These are phyloP conservation scores for Beauveria scarabaeidicola DNA, from an alignment of 2,329 filamentous ascomycete genomes.

Conservation along the genomic window DNA sequence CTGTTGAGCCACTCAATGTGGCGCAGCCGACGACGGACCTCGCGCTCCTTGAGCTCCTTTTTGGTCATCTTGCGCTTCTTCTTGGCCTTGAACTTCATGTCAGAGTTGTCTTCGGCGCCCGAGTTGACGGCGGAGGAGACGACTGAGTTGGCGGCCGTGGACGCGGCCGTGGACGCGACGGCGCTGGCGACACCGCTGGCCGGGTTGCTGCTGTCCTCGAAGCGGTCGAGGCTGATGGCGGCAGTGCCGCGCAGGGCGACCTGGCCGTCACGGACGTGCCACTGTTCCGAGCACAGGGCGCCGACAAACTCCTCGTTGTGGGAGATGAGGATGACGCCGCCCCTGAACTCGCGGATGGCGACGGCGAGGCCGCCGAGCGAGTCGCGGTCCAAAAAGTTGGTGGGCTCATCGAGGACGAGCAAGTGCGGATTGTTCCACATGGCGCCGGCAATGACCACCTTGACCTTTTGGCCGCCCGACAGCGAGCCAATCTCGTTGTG, in stretches of 20 bases:
- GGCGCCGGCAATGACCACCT: slow-evolving; percentile 90
- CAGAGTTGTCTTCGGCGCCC: slow-evolving; percentile 71
- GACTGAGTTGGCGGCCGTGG: slow-evolving; percentile 34
- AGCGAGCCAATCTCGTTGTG: slow-evolving; percentile 97
- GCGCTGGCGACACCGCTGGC: slow-evolving; percentile 53
- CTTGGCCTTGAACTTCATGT: slow-evolving; percentile 77
- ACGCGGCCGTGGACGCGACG: slow-evolving; percentile 50
- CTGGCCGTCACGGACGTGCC: slow-evolving; percentile 83
- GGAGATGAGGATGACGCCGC: slow-evolving; percentile 97
- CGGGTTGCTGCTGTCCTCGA: slow-evolving; percentile 62
- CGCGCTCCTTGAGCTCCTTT: slow-evolving; percentile 89
- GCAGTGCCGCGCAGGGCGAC: slow-evolving; percentile 76
- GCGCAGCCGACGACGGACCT: slow-evolving; percentile 75
- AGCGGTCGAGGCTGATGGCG: slow-evolving; percentile 68
- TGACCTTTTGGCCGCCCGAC: slow-evolving; percentile 96
- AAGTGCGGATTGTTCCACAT: slow-evolving; percentile 99
- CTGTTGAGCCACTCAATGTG: slow-evolving; percentile 81
- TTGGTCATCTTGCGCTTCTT: slow-evolving; percentile 99
- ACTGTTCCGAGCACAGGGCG: slow-evolving; percentile 90
- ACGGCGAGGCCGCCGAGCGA: slow-evolving; percentile 94
- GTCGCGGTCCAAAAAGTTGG: slow-evolving; percentile 98
- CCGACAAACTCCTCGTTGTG: slow-evolving; percentile 99
- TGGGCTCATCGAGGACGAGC: slow-evolving; percentile 94
- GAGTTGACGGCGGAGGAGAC: slow-evolving; percentile 62
- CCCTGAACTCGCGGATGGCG: slow-evolving; percentile 95